Conservation (phyloP, 352 stramenopile species). For the Phytophthora ohioensis region DNA sequence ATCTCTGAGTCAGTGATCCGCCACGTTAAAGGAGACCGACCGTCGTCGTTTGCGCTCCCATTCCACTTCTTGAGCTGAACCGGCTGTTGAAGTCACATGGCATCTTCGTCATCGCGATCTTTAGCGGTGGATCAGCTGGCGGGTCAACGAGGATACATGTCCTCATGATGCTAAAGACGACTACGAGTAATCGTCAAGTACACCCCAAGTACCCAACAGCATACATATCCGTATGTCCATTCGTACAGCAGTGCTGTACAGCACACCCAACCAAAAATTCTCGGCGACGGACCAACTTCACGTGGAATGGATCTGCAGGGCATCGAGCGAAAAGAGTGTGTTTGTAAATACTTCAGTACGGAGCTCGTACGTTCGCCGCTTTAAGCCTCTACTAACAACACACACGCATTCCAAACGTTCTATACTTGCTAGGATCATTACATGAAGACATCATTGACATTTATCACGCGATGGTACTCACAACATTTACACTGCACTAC, state of each 20-base stretch:
- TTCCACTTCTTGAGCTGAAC: slow-evolving; percentile 24
- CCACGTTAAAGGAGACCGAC: slow-evolving; percentile 24
- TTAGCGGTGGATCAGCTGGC: slow-evolving; percentile 17
- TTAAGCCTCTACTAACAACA: no score
- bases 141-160: not conserved
- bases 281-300: slow-evolving; percentile 1
- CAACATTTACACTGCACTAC: not conserved
- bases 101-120: slow-evolving; percentile 34
- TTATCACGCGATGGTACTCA: not conserved
- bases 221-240: slow-evolving; percentile 11
- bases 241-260: not conserved
- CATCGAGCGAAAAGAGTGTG: not conserved
- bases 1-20: not conserved
- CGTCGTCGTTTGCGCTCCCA: slow-evolving; percentile 19
- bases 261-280: slow-evolving; percentile 3
- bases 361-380: no score
- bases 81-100: slow-evolving; percentile 32
- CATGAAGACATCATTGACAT: not conserved
- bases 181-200: not conserved
- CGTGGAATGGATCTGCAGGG: not conserved
- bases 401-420: not conserved
- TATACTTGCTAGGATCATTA: not conserved
- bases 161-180: no score
- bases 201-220: slow-evolving; percentile 4
- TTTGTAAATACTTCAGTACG: no score